Conservation (phyloP, 208 protist genomes). For the Porcisia deanei region DNA sequence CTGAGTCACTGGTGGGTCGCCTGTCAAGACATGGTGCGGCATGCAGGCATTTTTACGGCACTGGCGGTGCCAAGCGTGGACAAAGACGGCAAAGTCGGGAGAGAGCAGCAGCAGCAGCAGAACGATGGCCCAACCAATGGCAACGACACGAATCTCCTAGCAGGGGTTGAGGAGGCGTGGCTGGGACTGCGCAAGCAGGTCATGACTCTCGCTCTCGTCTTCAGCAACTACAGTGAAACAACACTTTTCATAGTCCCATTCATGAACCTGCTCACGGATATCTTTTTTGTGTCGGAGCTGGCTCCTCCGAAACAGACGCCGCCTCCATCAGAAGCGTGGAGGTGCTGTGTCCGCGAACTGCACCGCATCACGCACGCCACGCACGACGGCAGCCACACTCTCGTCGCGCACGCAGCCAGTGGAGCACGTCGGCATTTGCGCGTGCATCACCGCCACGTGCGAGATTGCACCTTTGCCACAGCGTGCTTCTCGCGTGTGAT, state of each 20-base stretch:
- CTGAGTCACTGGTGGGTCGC: slow-evolving; percentile 21
- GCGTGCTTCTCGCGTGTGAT: not conserved
- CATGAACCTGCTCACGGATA: slow-evolving; percentile 9
- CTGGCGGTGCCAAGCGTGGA: not conserved
- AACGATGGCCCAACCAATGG: not conserved
- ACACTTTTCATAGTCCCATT: slow-evolving; percentile 25
- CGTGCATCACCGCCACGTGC: slow-evolving; percentile 8
- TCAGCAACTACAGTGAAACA: slow-evolving; percentile 24
- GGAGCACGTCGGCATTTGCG: slow-evolving; percentile 1
- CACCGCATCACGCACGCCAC: slow-evolving; percentile 11
- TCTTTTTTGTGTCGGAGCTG: slow-evolving; percentile 9
- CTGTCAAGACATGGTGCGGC: slow-evolving; percentile 1
- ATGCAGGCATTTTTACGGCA: not conserved
- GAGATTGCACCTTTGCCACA: slow-evolving; percentile 6
- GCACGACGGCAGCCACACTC: slow-evolving; percentile 5
- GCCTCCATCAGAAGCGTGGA: slow-evolving; percentile 13
- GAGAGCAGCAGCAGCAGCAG: not conserved
- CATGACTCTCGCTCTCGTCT: slow-evolving; percentile 5
- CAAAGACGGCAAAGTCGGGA: not conserved
- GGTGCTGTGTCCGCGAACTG: slow-evolving; percentile 19
- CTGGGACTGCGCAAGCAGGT: slow-evolving; percentile 14
- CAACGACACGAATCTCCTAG: not conserved
- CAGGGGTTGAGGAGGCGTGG: slow-evolving; percentile 19
- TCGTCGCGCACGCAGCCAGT: not conserved
- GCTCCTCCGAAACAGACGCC: not conserved